These are phyloP conservation scores for Phytophthora pseudosyringae DNA, from an alignment of 352 stramenopile species.

Conservation along the genomic window DNA sequence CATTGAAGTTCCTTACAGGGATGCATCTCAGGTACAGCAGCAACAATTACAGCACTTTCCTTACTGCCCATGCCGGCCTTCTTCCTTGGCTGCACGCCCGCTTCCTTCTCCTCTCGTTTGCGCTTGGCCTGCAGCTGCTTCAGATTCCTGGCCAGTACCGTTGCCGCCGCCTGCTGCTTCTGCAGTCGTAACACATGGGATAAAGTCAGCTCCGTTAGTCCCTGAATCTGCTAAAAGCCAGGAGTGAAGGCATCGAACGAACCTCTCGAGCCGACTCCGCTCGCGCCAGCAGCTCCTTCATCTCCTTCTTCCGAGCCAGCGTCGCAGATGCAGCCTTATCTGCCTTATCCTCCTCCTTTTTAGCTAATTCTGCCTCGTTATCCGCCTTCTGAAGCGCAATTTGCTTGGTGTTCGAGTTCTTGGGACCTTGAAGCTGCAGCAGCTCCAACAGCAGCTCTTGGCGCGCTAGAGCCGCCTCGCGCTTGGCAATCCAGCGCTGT, in stretches of 20 bases:
- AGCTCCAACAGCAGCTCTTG: constrained; percentile 40
- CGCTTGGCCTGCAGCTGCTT: constrained; percentile 38
- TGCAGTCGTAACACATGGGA: constrained; percentile 7
- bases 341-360: neutral
- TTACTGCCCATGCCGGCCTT: constrained; percentile 5
- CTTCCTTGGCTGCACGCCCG: constrained; percentile 23
- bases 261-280: constrained; percentile 41
- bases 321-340: neutral
- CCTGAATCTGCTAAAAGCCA: too few relatives aligned
- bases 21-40: constrained; percentile 29
- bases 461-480: constrained; percentile 33
- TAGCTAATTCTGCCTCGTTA: neutral
- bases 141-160: constrained; percentile 34
- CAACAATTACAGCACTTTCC: neutral
- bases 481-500: constrained; percentile 33
- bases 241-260: neutral
- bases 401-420: constrained; percentile 1
- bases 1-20: constrained; percentile 28
- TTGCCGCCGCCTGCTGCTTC: constrained; percentile 39
- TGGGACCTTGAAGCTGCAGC: constrained; percentile 30
- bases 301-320: constrained; percentile 41
- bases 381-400: constrained; percentile 10
- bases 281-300: constrained; percentile 42
- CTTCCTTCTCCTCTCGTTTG: constrained; percentile 28
- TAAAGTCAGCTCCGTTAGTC: too few relatives aligned